phyloP scores from a whole-genome alignment of 306 rosid species.

The Pyrus pyrifolia region DNA sequence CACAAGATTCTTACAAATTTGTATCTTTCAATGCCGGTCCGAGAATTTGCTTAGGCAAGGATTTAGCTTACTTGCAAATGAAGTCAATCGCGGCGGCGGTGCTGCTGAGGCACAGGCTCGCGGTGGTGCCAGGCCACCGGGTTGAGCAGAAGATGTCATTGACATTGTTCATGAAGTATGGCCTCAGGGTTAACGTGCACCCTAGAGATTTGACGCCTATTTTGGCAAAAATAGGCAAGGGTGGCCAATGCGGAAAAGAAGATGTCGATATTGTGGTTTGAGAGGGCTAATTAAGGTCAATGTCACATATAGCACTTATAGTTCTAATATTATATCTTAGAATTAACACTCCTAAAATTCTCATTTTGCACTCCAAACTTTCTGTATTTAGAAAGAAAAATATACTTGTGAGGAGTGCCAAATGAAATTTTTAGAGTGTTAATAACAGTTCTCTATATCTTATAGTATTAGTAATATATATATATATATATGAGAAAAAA shows the following conservation, averaged over 20 bases:
- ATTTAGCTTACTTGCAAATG: conserved; percentile 86
- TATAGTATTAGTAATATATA: too few species aligned
- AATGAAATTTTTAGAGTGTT: too few species aligned
- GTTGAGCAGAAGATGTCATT: conserved; percentile 96
- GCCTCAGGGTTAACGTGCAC: conserved; percentile 54
- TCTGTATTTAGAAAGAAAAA: too few species aligned
- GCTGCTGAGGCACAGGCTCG: conserved; percentile 58
- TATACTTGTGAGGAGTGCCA: too few species aligned
- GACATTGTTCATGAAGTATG: conserved; percentile 91
- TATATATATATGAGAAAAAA: neutral
- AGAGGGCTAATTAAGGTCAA: conserved; percentile 7
- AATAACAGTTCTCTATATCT: too few species aligned
- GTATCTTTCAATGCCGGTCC: conserved; percentile 86
- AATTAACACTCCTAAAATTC: too few species aligned
- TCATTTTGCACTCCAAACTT: too few species aligned
- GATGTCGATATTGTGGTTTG: conserved; percentile 17
- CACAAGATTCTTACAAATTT: conserved; percentile 55
- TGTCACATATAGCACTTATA: neutral
- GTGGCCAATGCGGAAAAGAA: neutral
- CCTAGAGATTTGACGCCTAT: conserved; percentile 53
- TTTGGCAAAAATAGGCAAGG: conserved; percentile 28
- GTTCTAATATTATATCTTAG: neutral
- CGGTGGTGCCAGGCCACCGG: conserved; percentile 47
- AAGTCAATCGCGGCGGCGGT: conserved; percentile 78
- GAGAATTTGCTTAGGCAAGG: conserved; percentile 77